Evolutionary conservation across 2,329 filamentous ascomycete genomes (phyloP).

Genomic region (Ophiocordyceps sinensis): DNA sequence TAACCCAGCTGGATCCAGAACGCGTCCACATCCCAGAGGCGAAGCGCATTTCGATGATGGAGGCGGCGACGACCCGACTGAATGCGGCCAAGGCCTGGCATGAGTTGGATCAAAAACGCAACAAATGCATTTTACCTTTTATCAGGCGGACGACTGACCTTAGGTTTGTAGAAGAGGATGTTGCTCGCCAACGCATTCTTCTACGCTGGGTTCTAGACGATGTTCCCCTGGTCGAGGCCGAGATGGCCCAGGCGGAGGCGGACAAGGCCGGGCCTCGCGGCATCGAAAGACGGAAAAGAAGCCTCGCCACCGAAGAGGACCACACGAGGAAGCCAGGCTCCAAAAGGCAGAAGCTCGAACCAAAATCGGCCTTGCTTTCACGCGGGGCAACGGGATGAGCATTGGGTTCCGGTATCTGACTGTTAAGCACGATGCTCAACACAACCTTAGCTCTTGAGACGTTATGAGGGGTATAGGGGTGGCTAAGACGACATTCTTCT

Average conservation of each 20-base stretch:
- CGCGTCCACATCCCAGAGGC: constrained; percentile 2
- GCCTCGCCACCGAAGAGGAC: neutral
- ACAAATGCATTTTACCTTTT: constrained; percentile 1
- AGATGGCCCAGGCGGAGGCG: constrained; percentile 2
- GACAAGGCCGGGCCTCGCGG: neutral
- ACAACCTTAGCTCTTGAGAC: too few species aligned
- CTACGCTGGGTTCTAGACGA: constrained; percentile 12
- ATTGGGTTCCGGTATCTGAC: too few species aligned
- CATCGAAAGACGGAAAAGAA: neutral
- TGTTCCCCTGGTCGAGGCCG: constrained; percentile 10
- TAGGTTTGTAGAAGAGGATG: constrained; percentile 4
- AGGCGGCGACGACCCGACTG: neutral
- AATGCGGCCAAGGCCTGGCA: neutral
- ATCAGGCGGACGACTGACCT: constrained; percentile 2
- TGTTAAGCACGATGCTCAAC: too few species aligned
- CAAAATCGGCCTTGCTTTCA: neutral
- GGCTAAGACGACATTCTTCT: too few species aligned
- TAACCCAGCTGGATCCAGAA: constrained; percentile 1
- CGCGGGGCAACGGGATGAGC: too few species aligned
- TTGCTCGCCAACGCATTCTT: constrained; percentile 7
- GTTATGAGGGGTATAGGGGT: too few species aligned
- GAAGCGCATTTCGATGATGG: constrained; percentile 2
- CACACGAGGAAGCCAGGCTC: neutral
- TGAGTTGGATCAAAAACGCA: neutral
- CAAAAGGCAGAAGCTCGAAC: neutral